Evolutionary conservation across 805 yeast genomes (phyloP).

Genomic region (Spathaspora gorwiae): DNA sequence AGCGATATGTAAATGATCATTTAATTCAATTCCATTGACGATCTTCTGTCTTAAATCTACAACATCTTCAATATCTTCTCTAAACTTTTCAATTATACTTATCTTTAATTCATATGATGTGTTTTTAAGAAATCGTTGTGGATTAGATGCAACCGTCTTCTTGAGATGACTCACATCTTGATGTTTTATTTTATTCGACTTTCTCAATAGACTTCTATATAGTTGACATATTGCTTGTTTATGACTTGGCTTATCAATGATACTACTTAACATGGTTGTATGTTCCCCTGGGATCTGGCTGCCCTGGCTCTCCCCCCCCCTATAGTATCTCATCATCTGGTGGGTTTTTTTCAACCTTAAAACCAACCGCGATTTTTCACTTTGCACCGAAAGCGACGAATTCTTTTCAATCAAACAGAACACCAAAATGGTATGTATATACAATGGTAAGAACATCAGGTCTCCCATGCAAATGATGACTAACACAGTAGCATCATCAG

Average conservation of each 20-base stretch:
- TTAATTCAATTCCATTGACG: not conserved
- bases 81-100: not conserved
- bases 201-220: slow-evolving; percentile 9
- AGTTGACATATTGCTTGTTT: slow-evolving; percentile 6
- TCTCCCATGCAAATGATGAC: too few relatives aligned
- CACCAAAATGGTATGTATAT: too few relatives aligned
- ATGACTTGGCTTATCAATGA: not conserved
- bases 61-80: not conserved
- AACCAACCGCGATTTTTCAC: too few relatives aligned
- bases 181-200: not conserved
- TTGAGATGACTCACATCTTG: too few relatives aligned
- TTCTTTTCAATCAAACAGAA: too few relatives aligned
- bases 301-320: too few relatives aligned
- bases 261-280: not conserved
- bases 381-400: too few relatives aligned
- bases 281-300: too few relatives aligned
- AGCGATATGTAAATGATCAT: not conserved
- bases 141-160: not conserved
- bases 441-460: too few relatives aligned
- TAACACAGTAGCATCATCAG: slow-evolving; percentile 8
- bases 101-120: not conserved
- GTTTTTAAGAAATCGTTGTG: slow-evolving; percentile 1
- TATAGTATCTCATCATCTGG: too few relatives aligned
- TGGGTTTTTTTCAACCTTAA: too few relatives aligned
- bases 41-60: not conserved